These are phyloP conservation scores for Auricularia heimuer DNA, from an alignment of 768 basidiomycete genomes.

Conservation along the genomic window DNA sequence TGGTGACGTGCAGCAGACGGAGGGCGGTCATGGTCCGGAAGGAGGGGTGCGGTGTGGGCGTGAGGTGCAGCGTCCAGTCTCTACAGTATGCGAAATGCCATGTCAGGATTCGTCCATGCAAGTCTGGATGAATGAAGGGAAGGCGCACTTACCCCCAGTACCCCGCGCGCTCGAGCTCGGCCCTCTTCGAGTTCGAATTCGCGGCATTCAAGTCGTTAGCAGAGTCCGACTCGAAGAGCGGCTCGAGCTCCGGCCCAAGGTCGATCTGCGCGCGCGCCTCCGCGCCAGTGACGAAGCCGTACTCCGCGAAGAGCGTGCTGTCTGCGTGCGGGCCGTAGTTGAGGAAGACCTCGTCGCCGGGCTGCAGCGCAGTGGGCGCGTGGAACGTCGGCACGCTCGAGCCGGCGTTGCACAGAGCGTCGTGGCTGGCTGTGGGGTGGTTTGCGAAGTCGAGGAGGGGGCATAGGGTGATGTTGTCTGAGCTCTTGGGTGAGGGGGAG, in stretches of 20 bases:
- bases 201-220: slow-evolving; percentile 7
- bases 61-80: slow-evolving; percentile 64
- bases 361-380: slow-evolving; percentile 17
- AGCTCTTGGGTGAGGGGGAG: slow-evolving; percentile 36
- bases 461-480: slow-evolving; percentile 77
- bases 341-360: slow-evolving; percentile 62
- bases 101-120: too few species aligned
- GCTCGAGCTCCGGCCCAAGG: slow-evolving; percentile 6
- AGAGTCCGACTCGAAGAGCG: not conserved
- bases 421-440: slow-evolving; percentile 28
- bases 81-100: too few species aligned
- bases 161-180: slow-evolving; percentile 45
- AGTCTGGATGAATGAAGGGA: not conserved
- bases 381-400: slow-evolving; percentile 25
- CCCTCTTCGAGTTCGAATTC: slow-evolving; percentile 29
- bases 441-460: slow-evolving; percentile 91
- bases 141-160: slow-evolving; percentile 68
- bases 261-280: slow-evolving; percentile 8
- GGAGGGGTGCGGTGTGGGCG: slow-evolving; percentile 59
- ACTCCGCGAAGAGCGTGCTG: slow-evolving; percentile 71
- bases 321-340: slow-evolving; percentile 78
- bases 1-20: slow-evolving; percentile 48
- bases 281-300: slow-evolving; percentile 62
- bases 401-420: not conserved
- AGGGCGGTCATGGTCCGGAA: slow-evolving; percentile 68